A percentile compares a stretch with the other conserved stretches of the same genome.
These are phyloP conservation scores for Beauveria scarabaeidicola DNA, from an alignment of 2,329 filamentous ascomycete genomes.

Conservation along the genomic window DNA sequence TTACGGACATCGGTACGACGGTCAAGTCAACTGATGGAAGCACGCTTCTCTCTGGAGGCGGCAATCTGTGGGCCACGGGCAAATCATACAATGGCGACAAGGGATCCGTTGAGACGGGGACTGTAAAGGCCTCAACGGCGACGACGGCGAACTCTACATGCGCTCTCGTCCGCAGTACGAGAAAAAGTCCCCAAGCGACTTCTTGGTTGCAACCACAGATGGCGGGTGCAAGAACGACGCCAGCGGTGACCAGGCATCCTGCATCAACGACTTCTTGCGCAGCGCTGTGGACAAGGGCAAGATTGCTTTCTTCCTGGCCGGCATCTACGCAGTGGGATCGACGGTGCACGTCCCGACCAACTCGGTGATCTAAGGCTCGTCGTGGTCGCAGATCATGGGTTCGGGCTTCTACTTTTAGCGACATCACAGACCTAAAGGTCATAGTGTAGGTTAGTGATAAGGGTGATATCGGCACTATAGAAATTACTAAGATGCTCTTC, in stretches of 20 bases:
- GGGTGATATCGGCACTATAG: conserved; percentile 54
- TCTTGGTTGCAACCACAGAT: conserved; percentile 25
- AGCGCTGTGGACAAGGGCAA: not conserved
- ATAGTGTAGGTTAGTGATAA: conserved; percentile 56
- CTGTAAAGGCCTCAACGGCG: conserved; percentile 12
- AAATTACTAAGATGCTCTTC: conserved; percentile 62
- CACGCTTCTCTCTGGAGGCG: not conserved
- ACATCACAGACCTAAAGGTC: conserved; percentile 52
- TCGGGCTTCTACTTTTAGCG: conserved; percentile 58
- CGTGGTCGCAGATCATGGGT: conserved; percentile 57
- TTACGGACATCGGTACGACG: conserved; percentile 48
- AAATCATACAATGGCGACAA: conserved; percentile 10
- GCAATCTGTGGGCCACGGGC: conserved; percentile 10
- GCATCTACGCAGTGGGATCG: conserved; percentile 17
- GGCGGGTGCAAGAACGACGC: conserved; percentile 28
- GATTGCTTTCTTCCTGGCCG: conserved; percentile 19
- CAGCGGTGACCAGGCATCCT: conserved; percentile 19
- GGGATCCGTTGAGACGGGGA: conserved; percentile 1
- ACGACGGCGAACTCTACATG: conserved; percentile 17
- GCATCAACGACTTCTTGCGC: conserved; percentile 18
- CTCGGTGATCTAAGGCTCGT: conserved; percentile 35
- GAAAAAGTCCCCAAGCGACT: conserved; percentile 23
- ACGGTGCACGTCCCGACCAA: conserved; percentile 44
- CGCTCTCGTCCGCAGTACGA: conserved; percentile 29
- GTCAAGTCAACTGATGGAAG: conserved; percentile 44